Evolutionary conservation across 306 rosid species (phyloP).

Genomic region (Cicer chorassanicum): DNA sequence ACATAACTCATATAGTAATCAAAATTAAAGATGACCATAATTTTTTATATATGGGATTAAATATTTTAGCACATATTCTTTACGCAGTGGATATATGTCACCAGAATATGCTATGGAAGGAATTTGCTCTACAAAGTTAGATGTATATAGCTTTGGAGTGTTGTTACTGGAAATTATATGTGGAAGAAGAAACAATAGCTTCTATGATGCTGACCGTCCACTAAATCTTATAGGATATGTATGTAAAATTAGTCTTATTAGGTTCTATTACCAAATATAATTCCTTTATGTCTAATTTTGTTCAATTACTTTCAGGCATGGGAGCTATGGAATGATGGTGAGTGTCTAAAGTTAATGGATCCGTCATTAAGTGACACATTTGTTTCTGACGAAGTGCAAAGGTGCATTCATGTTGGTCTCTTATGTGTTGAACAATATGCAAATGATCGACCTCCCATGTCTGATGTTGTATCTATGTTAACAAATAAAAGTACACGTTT

Average conservation of each 20-base stretch:
- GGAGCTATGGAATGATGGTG: slow-evolving; percentile 33
- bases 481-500: slow-evolving; percentile 30
- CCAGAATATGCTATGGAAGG: slow-evolving; percentile 41
- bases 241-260: not conserved
- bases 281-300: not conserved
- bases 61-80: not conserved
- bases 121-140: slow-evolving; percentile 36
- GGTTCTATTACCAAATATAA: not conserved
- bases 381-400: slow-evolving; percentile 6
- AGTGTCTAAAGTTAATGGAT: slow-evolving; percentile 9
- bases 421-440: slow-evolving; percentile 35
- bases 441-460: slow-evolving; percentile 36
- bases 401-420: slow-evolving; percentile 41
- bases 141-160: slow-evolving; percentile 42
- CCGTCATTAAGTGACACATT: slow-evolving; percentile 8
- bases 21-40: too few species aligned
- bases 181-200: slow-evolving; percentile 26
- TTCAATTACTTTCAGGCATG: slow-evolving; percentile 29
- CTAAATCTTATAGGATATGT: not conserved
- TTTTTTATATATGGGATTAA: too few species aligned
- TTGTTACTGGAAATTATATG: slow-evolving; percentile 43
- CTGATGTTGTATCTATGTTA: slow-evolving; percentile 13
- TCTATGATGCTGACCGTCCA: not conserved
- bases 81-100: not conserved
- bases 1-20: too few species aligned